Base-by-base conservation (phyloP, 495 filamentous ascomycete genomes). In the Penicillium canariense region DNA sequence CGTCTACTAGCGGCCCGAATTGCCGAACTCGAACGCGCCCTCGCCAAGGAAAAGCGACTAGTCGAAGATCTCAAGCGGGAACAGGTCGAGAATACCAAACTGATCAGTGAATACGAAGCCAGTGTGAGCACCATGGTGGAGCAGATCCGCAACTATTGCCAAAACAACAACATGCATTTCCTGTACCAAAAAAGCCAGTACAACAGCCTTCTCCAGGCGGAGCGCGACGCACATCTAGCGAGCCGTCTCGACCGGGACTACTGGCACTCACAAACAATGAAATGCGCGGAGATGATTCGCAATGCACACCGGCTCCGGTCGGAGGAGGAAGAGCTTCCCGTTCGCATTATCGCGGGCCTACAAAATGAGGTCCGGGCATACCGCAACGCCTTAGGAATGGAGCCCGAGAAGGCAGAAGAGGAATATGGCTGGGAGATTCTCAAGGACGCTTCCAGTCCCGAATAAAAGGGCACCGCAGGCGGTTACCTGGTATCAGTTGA, bases 181-280 rank as follows among this genome's bases (percentile, higher is more conserved):
- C 68, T 81, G 5, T 64, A 77, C 11, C 73, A 84, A 53, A 82
- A 85, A 48, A 71, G 72, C 50, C 82, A 85, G 66, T 87, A 85
- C 68, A 80, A 82, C 54, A 73, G 70, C 31, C 75, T 85, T 2
- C 65, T 87, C 0, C 78, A 84, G 42, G 72, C 77, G 1, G 81
- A 85, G 52, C 80, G 83, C 14, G 74, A 80, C 50, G 73, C 78
- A 9, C 80, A 81, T 40, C 59, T 86, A 42, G 73, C 83, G 17
- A 75, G 82, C 60, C 76, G 84, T 8, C 58, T 87, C n/a, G 80
- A 83, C 54, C 83, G 82, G n/a, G 80, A 84, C 44, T 76, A 83
- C 54, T 86, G 83, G 84, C 83, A 87, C 59, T 75, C 77, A 6
- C 76, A 79, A 56, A 77, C 77, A 35, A 76, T 81, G 73, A 74